Evolutionary conservation across 768 basidiomycete species (phyloP).

Genomic region (Tricholoma bakamatsutake): DNA sequence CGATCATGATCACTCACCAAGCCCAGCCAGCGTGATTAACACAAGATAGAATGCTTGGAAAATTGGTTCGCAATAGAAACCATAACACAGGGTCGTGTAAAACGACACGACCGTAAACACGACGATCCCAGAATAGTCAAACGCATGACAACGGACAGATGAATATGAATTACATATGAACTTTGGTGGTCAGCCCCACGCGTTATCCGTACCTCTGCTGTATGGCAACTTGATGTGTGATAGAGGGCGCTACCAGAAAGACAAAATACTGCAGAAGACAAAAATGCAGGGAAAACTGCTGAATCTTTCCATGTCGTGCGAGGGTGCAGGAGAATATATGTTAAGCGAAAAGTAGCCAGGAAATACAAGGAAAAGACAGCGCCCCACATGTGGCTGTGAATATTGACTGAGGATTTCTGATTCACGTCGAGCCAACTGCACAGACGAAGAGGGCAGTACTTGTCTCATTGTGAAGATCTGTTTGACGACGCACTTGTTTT

Average conservation of each 20-base stretch:
- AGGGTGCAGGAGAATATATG: slow-evolving; percentile 45
- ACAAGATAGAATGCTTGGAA: slow-evolving; percentile 51
- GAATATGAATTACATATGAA: slow-evolving; percentile 16
- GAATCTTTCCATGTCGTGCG: slow-evolving; percentile 57
- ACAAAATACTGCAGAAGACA: slow-evolving; percentile 69
- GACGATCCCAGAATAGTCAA: slow-evolving; percentile 81
- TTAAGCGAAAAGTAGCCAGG: slow-evolving; percentile 45
- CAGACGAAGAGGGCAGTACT: slow-evolving; percentile 29
- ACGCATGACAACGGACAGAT: slow-evolving; percentile 50
- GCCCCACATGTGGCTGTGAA: slow-evolving; percentile 76
- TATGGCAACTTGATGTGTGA: slow-evolving; percentile 73
- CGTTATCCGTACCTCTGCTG: slow-evolving; percentile 44
- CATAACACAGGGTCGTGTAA: slow-evolving; percentile 72
- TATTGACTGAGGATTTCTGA: slow-evolving; percentile 55
- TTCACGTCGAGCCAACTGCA: slow-evolving; percentile 8
- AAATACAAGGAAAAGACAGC: slow-evolving; percentile 56
- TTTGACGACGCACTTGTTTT: slow-evolving; percentile 2
- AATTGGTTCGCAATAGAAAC: slow-evolving; percentile 60
- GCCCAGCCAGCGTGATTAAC: slow-evolving; percentile 45
- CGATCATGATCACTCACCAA: slow-evolving; percentile 42
- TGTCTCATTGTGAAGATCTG: slow-evolving; percentile 79
- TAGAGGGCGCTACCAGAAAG: slow-evolving; percentile 65
- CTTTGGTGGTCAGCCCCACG: slow-evolving; percentile 4
- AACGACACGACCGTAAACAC: slow-evolving; percentile 75
- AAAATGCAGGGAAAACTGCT: slow-evolving; percentile 56